Percentiles rank a stretch among this genome's conserved stretches.
phyloP scores from a whole-genome alignment of 441 rosid species.

The Pelargonium australe region DNA sequence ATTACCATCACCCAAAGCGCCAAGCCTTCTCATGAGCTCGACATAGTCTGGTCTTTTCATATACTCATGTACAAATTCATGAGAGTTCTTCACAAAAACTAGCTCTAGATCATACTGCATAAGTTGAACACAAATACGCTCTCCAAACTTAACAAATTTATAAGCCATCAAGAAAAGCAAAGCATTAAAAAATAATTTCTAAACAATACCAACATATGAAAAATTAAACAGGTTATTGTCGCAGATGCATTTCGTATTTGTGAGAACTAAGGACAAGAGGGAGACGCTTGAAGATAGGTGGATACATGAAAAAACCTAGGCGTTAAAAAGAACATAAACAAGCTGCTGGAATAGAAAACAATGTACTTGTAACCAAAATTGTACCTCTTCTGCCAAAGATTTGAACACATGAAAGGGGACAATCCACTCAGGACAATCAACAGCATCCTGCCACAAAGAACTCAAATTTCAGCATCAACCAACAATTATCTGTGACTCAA shows the following conservation, averaged over 20 bases:
- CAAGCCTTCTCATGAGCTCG: slow-evolving; percentile 87
- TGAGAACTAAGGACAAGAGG: neutral
- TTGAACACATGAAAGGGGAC: slow-evolving; percentile 89
- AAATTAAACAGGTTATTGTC: too few relatives aligned
- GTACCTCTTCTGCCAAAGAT: slow-evolving; percentile 86
- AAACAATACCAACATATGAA: too few relatives aligned
- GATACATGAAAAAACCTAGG: neutral
- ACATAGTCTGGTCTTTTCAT: slow-evolving; percentile 62
- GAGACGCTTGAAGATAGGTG: neutral
- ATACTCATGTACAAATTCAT: slow-evolving; percentile 85
- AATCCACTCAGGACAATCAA: slow-evolving; percentile 96
- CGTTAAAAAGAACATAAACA: neutral
- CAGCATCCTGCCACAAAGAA: slow-evolving; percentile 64
- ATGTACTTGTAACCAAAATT: slow-evolving; percentile 10
- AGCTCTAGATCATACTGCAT: slow-evolving; percentile 82
- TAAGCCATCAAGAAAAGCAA: too few relatives aligned
- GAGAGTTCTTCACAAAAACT: slow-evolving; percentile 80
- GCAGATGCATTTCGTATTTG: too few relatives aligned
- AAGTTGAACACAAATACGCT: slow-evolving; percentile 11
- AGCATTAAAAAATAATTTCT: too few relatives aligned
- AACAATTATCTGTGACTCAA: neutral
- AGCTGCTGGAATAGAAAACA: neutral
- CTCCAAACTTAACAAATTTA: neutral
- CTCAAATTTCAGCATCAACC: neutral
- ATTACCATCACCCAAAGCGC: slow-evolving; percentile 96